Evolutionary conservation across 306 rosid species (phyloP).

Genomic region (Trifolium fragiferum): DNA sequence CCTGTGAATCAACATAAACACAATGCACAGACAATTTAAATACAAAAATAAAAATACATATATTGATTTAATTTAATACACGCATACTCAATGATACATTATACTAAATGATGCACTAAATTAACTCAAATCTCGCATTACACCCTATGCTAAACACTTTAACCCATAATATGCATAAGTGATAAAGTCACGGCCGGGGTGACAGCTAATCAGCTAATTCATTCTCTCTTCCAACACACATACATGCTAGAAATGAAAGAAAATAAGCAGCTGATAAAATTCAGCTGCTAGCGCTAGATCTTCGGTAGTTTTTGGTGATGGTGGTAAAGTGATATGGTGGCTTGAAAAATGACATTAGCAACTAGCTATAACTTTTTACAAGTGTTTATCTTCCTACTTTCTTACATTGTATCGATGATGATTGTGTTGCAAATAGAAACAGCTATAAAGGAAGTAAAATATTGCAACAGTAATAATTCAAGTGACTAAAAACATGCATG

Average conservation of each 20-base stretch:
- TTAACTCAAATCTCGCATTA: background rate
- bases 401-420: no score
- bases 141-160: background rate
- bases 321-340: no score
- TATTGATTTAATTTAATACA: background rate
- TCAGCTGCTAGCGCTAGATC: background rate
- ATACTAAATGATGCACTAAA: background rate
- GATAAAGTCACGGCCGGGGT: background rate
- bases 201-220: background rate
- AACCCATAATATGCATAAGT: background rate
- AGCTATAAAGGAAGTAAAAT: no score
- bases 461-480: no score
- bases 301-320: background rate
- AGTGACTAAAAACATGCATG: background rate
- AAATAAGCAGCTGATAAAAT: background rate
- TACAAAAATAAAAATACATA: background rate
- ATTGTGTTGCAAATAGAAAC: no score
- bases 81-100: background rate
- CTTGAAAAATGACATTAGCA: no score
- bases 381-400: no score
- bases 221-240: background rate
- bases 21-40: background rate
- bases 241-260: background rate
- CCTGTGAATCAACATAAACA: slow-evolving; percentile 3
- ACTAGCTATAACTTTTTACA: no score